These are phyloP conservation scores for Cafeteria roenbergensis DNA, from an alignment of 108 stramenopile genomes.

Conservation along the genomic window DNA sequence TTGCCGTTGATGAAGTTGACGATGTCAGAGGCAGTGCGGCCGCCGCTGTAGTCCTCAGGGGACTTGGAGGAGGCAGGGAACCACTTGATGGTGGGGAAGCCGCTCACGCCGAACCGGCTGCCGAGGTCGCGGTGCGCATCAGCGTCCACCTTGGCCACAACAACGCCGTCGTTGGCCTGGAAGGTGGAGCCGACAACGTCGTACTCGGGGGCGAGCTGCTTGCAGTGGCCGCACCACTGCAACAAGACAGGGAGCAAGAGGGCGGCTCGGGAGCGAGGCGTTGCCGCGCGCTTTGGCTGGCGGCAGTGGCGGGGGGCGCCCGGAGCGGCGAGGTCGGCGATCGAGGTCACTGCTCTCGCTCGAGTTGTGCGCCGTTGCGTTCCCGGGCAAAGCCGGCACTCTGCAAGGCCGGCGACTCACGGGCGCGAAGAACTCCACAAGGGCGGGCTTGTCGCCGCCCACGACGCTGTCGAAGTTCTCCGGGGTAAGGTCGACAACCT, in stretches of 20 bases:
- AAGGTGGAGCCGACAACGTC: constrained; percentile 13
- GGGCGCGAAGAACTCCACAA: constrained; percentile 24
- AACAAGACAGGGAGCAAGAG: neutral
- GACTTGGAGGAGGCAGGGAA: constrained; percentile 1
- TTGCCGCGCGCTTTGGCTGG: neutral
- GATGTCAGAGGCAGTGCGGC: constrained; percentile 42
- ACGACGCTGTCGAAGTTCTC: constrained; percentile 17
- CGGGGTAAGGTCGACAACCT: constrained; percentile 8
- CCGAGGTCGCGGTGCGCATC: constrained; percentile 15
- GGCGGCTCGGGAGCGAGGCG: neutral
- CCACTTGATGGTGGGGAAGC: constrained; percentile 36
- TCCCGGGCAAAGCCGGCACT: no score
- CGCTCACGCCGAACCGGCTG: constrained; percentile 25
- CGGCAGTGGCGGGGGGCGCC: neutral
- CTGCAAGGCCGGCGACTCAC: neutral
- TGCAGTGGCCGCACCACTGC: constrained; percentile 23
- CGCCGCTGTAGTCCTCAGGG: constrained; percentile 36
- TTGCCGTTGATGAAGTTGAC: constrained; percentile 42
- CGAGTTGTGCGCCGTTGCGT: neutral
- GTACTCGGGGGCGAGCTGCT: constrained; percentile 32
- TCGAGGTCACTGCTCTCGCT: neutral
- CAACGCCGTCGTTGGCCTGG: constrained; percentile 14
- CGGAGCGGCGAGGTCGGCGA: neutral
- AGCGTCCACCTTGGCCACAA: constrained; percentile 33
- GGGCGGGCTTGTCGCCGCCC: constrained; percentile 7